Evolutionary conservation across 768 basidiomycete genomes (phyloP), one percentile per base, ranked within the genome.

Genomic region (Pulveroboletus sp.): DNA sequence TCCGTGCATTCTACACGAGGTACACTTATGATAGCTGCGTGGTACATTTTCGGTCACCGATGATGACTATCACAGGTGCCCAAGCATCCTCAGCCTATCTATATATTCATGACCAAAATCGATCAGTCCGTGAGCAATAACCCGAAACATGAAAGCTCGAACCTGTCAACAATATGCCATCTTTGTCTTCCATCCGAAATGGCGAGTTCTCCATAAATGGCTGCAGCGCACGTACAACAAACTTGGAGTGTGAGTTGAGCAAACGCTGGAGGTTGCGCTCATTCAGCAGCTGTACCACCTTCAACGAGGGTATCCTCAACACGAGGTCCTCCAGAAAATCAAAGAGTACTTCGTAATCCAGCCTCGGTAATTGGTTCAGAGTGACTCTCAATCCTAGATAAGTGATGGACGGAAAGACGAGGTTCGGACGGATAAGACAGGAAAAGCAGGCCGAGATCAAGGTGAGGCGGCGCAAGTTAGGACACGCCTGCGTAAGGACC

Each of bases 141-240:
- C 13, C 14, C 7, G 3, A 11, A 33, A 35, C 9, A 34, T 13
- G 17, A 1, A 6, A 14, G 1, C 17, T 11, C 57, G 9, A 32
- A 66, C 63, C 63, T 62, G 43, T 54, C 17, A 67, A 33, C 17
- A 57, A 47, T 36, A 50, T 19, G 1, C 65, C 56, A 0, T 58
- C 48, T 17, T 39, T 13, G 40, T 67, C 65, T 44, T 67, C 63
- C 8, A 65, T 2, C 16, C 60, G 63, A 24, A 65, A 51, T 1
- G 43, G 10, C 7, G 37, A 1, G 4, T n/a, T 45, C 1, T 20
- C 49, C 23, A 47, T 27, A 33, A 52, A 51, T 4, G 47, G 51
- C 21, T n/a, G 21, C 16, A 67, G 45, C 19, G 32, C 46, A 3
- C 40, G 49, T 17, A 45, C 24, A 6, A 44, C 48, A 32, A 51